Conservation (phyloP, 140 eudicot genomes). For the Flaveria floridana region DNA sequence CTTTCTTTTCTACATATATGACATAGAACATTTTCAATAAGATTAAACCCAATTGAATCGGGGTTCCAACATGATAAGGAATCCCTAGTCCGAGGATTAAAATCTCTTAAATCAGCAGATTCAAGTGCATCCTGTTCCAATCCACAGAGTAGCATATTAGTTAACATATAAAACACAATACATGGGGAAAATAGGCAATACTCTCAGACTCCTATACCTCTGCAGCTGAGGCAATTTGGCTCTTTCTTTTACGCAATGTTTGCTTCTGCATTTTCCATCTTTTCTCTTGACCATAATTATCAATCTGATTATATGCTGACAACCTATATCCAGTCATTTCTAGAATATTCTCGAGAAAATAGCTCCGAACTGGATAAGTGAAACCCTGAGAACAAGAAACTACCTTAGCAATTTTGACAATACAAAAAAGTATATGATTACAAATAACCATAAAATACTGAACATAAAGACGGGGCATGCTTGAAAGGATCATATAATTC, state of each 20-base stretch:
- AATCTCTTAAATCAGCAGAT: constrained; percentile 65
- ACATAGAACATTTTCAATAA: constrained; percentile 82
- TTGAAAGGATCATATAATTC: constrained; percentile 16
- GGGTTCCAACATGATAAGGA: constrained; percentile 96
- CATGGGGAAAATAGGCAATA: background rate
- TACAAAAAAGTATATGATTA: background rate
- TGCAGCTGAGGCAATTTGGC: constrained; percentile 89
- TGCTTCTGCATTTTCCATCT: constrained; percentile 96
- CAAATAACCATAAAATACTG: background rate
- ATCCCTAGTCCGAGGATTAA: constrained; percentile 58
- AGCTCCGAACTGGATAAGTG: constrained; percentile 85
- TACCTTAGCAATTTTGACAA: background rate
- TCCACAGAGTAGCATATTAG: constrained; percentile 16
- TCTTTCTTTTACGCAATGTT: constrained; percentile 70
- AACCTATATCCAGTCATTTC: constrained; percentile 77
- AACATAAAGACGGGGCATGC: constrained; percentile 2
- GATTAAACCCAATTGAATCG: constrained; percentile 94
- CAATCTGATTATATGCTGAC: constrained; percentile 87
- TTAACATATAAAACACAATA: background rate
- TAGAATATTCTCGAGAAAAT: constrained; percentile 79
- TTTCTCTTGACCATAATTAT: constrained; percentile 96
- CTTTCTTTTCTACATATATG: constrained; percentile 87
- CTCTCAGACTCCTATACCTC: constrained; percentile 56
- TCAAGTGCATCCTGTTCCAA: constrained; percentile 78
- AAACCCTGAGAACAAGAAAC: constrained; percentile 61